Conservation (phyloP, 2,329 filamentous ascomycete species). For the Huntiella decipiens region DNA sequence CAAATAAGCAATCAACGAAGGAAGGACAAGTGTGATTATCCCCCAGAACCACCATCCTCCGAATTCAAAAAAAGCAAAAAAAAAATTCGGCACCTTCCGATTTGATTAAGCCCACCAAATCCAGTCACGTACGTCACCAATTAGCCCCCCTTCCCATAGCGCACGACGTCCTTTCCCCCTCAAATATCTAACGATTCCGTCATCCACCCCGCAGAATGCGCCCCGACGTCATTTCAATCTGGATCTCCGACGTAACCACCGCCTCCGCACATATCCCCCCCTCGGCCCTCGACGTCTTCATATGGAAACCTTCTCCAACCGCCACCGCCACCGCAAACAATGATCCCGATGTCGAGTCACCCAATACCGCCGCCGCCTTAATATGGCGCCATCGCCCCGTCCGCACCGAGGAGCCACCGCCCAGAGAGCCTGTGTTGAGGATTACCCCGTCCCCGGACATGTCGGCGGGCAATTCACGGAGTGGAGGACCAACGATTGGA, state of each 20-base stretch:
- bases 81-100: no score
- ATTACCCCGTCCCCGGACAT: constrained; percentile 4
- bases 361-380: neutral
- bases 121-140: neutral
- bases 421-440: neutral
- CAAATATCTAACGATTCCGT: neutral
- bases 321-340: constrained; percentile 1
- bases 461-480: no score
- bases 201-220: constrained; percentile 4
- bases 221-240: constrained; percentile 8
- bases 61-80: no score
- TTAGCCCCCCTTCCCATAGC: neutral
- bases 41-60: no score
- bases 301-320: constrained; percentile 8
- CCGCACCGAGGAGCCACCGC: constrained; percentile 5
- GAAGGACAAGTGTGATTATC: no score
- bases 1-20: no score
- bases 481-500: no score
- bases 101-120: no score
- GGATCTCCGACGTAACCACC: constrained; percentile 8
- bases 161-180: neutral
- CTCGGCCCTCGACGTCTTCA: constrained; percentile 6
- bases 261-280: constrained; percentile 5
- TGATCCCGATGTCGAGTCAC: no score
- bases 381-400: constrained; percentile 6